These are phyloP conservation scores for Juncus inflexus DNA, from an alignment of 176 grass and related monocot species.

Conservation along the genomic window DNA sequence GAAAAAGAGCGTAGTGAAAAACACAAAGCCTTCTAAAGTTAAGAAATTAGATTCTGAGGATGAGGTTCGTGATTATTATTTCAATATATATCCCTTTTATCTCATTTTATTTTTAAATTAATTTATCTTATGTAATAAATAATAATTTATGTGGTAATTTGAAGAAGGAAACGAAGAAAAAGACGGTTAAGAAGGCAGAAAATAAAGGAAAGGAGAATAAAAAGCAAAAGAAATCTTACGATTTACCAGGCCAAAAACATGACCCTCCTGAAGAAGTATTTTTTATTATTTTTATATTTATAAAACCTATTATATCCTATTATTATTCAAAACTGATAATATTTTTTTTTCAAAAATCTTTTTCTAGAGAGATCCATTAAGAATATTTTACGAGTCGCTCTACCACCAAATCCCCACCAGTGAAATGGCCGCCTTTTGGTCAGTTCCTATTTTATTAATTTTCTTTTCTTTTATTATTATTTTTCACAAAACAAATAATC, in stretches of 20 bases:
- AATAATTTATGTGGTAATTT: not conserved
- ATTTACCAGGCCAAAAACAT: conserved; percentile 90
- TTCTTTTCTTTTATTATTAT: conserved; percentile 1
- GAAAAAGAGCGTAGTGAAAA: not conserved
- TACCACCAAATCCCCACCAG: conserved; percentile 74
- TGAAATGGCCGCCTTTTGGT: conserved; percentile 88
- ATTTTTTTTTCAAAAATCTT: conserved; percentile 14
- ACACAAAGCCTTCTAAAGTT: not conserved
- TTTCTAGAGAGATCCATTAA: conserved; percentile 81
- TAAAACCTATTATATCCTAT: conserved; percentile 4
- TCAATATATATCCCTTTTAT: no score
- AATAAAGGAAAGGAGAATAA: conserved; percentile 31
- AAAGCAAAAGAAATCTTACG: conserved; percentile 66
- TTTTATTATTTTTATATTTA: conserved; percentile 18
- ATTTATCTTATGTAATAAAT: not conserved
- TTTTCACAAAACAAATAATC: not conserved
- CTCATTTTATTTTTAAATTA: no score
- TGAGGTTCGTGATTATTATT: no score
- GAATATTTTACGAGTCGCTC: conserved; percentile 94
- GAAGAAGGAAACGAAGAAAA: conserved; percentile 11
- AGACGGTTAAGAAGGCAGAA: conserved; percentile 37
- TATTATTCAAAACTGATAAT: conserved; percentile 1
- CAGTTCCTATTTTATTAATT: conserved; percentile 9
- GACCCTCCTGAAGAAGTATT: conserved; percentile 84
- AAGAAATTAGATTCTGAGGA: no score